Evolutionary conservation across 2,329 filamentous ascomycete genomes (phyloP), one percentile per base, ranked within the genome.

Genomic region (Cytospora piceicola): DNA sequence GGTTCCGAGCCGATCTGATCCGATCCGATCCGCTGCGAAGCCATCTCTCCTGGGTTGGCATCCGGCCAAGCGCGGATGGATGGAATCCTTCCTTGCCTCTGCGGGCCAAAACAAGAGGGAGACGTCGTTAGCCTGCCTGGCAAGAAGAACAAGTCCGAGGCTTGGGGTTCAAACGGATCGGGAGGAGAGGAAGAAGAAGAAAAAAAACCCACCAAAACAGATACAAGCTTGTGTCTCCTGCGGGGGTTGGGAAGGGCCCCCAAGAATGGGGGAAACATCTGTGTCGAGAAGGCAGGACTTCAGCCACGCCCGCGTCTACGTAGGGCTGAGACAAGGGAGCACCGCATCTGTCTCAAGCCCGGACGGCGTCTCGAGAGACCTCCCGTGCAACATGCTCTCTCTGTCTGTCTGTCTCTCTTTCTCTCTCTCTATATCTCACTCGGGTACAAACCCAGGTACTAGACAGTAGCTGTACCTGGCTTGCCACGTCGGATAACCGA

Each of bases 1-100:
- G 61, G 53, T 57, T 49, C 61, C 52, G 61, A 46, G 36, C 53
- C 61, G 61, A 63, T 5, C 53, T 53, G 61, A 63, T 5, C 39
- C 39, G 39, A 42, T 9, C 20, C 39, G 20, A 14, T 17, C 60
- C 60, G 53, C 53, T 63, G 42, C 27, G 46, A 51, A 57, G n/a
- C 51, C 53, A 55, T 51, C 51, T 39, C 29, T n/a, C 20, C 20
- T 39, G 32, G 53, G 53, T 12, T 14, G 39, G 39, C 17, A 12
- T 22, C 17, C 24, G 2, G 30, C 24, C 39, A 42, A 39, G 60
- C 20, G 8, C 7, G 14, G 24, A 4, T 3, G 51, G 22, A 17
- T 8, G 17, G 39, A 29, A 54, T 17, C 14, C 24, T 17, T 12
- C 24, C 14, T 22, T 54, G 20, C 29, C 29, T 54, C 30, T n/a